Base-by-base conservation (phyloP, 768 basidiomycete genomes). In the Hericium erinaceus region DNA sequence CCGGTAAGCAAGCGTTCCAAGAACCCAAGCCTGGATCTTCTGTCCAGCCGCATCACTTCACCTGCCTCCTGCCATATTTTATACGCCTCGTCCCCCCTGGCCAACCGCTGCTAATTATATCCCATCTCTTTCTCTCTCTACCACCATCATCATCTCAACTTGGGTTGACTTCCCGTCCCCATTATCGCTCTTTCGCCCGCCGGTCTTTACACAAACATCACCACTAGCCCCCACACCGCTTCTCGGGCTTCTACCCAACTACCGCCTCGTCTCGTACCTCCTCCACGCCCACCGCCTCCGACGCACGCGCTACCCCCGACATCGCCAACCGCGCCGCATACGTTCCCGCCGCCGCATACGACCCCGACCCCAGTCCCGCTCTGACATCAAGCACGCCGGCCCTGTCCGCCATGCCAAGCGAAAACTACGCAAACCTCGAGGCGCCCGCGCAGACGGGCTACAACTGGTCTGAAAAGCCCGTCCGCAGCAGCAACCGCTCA, bases 381-480 rank as follows among this genome's bases (percentile, higher is more conserved):
- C 20, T 56, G 16, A 39, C 50, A 12, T 24, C 48, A 24, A 50
- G 50, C 57, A 55, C 56, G 10, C 51, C 57, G 0, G 9, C 4
- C 2, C 55, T 52, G 12, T 26, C 48, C 9, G 49, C 54, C 52
- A 56, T 54, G 56, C 33, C 48, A 13, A 20, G 49, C 1, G 11
- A 57, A 1, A 18, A 33, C 8, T 57, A 62, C 46, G 22, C 16
- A 16, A 57, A 60, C 39, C 10, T 55, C 16, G 58, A 55, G 13
- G 11, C 55, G 10, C 9, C 56, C 38, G 44, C 49, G 12, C 7
- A 50, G 22, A 49, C 49, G 0, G 48, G 41, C 54, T 46, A 28
- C 4, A 46, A 57, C 57, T 52, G 51, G 52, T 55, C 62, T 33
- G 59, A 61, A 15, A 51, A 61, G 39, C 2, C 20, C 22, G 26